Conservation (phyloP, 2,329 filamentous ascomycete species). For the Colletotrichum lindemuthianum region DNA sequence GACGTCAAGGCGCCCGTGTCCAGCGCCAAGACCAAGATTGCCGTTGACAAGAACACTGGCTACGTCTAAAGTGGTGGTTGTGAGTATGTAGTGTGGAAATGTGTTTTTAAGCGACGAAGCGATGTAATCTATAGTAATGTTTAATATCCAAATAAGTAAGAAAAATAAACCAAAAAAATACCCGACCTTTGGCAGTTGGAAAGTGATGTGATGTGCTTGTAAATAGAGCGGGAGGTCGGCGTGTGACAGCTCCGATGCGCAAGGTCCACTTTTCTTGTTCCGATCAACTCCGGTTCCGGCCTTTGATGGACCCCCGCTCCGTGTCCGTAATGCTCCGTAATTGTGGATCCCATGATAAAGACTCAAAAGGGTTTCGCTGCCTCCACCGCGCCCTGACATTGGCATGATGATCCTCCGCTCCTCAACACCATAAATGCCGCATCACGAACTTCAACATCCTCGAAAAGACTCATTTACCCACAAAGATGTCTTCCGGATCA, state of each 20-base stretch:
- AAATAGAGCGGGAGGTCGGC: too few relatives aligned
- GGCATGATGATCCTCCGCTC: not conserved
- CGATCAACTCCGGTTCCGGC: too few relatives aligned
- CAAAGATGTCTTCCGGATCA: not conserved
- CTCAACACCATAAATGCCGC: slow-evolving; percentile 2
- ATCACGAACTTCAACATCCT: not conserved
- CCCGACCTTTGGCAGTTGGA: too few relatives aligned
- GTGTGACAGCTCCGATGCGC: too few relatives aligned
- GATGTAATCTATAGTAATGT: too few relatives aligned
- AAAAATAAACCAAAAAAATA: too few relatives aligned
- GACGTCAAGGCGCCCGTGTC: slow-evolving; percentile 24
- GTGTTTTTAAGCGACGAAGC: too few relatives aligned
- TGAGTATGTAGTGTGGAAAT: too few relatives aligned
- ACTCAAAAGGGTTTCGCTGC: not conserved
- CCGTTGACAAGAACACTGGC: slow-evolving; percentile 30
- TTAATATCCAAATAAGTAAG: too few relatives aligned
- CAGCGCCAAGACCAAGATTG: slow-evolving; percentile 29
- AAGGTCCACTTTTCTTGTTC: too few relatives aligned
- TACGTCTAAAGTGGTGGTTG: not conserved
- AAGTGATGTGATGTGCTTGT: too few relatives aligned
- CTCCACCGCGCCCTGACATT: slow-evolving; percentile 10
- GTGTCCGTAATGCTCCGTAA: not conserved
- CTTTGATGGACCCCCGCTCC: too few relatives aligned
- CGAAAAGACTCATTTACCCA: not conserved
- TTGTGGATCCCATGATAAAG: not conserved